Percentiles rank a stretch among this genome's conserved stretches.
phyloP scores from a whole-genome alignment of 1,139 yeast species.

The Pichia cactophila region DNA sequence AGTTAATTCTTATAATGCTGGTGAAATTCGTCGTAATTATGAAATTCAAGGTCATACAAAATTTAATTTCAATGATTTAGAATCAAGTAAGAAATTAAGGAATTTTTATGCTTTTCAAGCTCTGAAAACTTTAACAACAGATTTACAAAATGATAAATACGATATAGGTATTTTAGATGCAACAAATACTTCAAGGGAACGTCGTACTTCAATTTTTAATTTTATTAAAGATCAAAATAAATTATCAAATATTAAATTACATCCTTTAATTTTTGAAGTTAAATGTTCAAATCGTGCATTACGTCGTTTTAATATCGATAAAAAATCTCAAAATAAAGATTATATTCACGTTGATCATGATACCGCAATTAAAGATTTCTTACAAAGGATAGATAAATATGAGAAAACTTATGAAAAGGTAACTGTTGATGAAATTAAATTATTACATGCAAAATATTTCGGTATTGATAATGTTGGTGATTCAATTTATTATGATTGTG shows the following conservation, averaged over 20 bases:
- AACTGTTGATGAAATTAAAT: conserved; percentile 38
- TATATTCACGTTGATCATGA: conserved; percentile 26
- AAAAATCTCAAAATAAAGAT: conserved; percentile 41
- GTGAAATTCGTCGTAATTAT: conserved; percentile 39
- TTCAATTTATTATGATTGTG: conserved; percentile 27
- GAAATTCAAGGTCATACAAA: conserved; percentile 16
- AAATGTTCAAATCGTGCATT: conserved; percentile 37
- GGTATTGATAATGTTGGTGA: conserved; percentile 44
- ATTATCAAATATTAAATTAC: conserved; percentile 15
- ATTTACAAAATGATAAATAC: conserved; percentile 36
- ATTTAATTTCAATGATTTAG: conserved; percentile 43
- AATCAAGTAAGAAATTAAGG: conserved; percentile 30
- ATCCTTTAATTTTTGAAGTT: conserved; percentile 35
- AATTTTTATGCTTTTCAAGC: conserved; percentile 57
- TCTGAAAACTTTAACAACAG: conserved; percentile 40
- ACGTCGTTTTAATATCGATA: conserved; percentile 50
- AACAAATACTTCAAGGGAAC: conserved; percentile 52
- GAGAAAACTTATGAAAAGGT: conserved; percentile 51
- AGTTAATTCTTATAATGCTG: conserved; percentile 45
- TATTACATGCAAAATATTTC: conserved; percentile 35
- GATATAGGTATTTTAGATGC: conserved; percentile 61
- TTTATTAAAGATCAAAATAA: conserved; percentile 14
- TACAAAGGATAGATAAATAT: conserved; percentile 49
- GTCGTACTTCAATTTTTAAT: conserved; percentile 29
- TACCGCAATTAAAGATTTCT: conserved; percentile 52